Conservation (phyloP, 2,329 filamentous ascomycete genomes). For the Dothidotthia symphoricarpi region DNA sequence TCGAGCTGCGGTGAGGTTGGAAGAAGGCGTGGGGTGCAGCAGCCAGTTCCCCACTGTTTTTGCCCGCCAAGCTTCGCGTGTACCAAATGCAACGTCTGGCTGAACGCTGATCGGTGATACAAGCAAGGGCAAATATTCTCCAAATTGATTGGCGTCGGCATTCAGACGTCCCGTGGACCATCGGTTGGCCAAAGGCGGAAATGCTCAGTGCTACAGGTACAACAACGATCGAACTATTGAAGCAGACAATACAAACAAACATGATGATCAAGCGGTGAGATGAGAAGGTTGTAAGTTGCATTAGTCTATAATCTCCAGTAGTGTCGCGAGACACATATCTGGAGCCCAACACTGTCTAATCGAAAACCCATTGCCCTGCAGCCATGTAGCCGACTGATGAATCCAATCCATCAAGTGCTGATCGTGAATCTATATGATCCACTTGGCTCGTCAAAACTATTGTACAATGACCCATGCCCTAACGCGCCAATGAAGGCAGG, state of each 20-base stretch:
- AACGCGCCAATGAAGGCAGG: slow-evolving; percentile 35
- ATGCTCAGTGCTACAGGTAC: slow-evolving; percentile 30
- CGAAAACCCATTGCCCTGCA: slow-evolving; percentile 25
- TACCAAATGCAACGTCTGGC: slow-evolving; percentile 23
- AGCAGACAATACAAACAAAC: slow-evolving; percentile 8
- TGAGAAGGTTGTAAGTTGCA: slow-evolving; percentile 32
- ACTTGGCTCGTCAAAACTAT: slow-evolving; percentile 34
- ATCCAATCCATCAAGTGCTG: slow-evolving; percentile 34
- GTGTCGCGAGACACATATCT: slow-evolving; percentile 35
- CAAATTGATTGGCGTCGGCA: slow-evolving; percentile 26
- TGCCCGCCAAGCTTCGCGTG: slow-evolving; percentile 26
- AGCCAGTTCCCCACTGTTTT: slow-evolving; percentile 22
- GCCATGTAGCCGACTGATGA: slow-evolving; percentile 34
- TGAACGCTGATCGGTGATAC: slow-evolving; percentile 27
- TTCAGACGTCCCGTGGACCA: slow-evolving; percentile 11
- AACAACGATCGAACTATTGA: slow-evolving; percentile 6
- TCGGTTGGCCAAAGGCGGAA: slow-evolving; percentile 22
- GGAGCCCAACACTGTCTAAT: slow-evolving; percentile 36
- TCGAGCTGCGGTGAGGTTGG: slow-evolving; percentile 23
- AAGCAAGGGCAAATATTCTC: slow-evolving; percentile 36
- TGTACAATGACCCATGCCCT: slow-evolving; percentile 34
- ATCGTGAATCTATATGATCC: slow-evolving; percentile 26
- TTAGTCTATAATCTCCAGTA: slow-evolving; percentile 39
- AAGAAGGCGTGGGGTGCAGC: slow-evolving; percentile 30
- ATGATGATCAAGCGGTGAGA: slow-evolving; percentile 3